Base-by-base conservation (phyloP, 495 filamentous ascomycete genomes). In the Umbilicaria muhlenbergii region DNA sequence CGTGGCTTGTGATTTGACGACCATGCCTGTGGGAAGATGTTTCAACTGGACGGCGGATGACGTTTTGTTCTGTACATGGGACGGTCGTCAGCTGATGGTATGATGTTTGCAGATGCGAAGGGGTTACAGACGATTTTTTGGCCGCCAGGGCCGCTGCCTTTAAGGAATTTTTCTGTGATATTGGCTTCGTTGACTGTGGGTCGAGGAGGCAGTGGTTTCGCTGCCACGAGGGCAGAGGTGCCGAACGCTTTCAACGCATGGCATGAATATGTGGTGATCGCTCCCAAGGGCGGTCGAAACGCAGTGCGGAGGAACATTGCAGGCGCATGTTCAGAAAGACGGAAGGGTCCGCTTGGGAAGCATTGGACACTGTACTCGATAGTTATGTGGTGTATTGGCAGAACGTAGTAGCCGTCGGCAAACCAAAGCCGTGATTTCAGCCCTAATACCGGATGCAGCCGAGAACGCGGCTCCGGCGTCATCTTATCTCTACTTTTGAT, bases 11-110 rank as follows among this genome's bases (percentile, higher is more conserved):
- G 71, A 87, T 60, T 98, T 98, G 11, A 96, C 67, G 17, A 95
- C 87, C 21, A 94, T 63, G 39, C 88, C 88, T 8, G 86, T 89
- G 12, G 88, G 85, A 16, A 83, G 62, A 63, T 98, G 91, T 44
- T 77, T 88, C 19, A 98, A 70, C 56, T 98, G 92, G 34, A 96
- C 91, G 38, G 91, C 91, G 8, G 85, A 95, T 50, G 77, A 79
- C 17, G 91, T 96, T 80, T 98, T 98, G 66, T 98, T 98, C 83
- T 88, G 42, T 32, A 5, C 11, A 13, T 1, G 17, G n/a, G 15
- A 5, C 39, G 48, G 19, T 42, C 24, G 41, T 39, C 32, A 16
- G 36, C 34, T 15, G 11, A 21, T 15, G 38, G 6, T 24, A 21
- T 1, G 28, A 2, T 24, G 2, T 11, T 28, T 42, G 2, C 39